Base-by-base conservation (phyloP, 2,329 filamentous ascomycete species). In the Tolypocladium pustulatum region DNA sequence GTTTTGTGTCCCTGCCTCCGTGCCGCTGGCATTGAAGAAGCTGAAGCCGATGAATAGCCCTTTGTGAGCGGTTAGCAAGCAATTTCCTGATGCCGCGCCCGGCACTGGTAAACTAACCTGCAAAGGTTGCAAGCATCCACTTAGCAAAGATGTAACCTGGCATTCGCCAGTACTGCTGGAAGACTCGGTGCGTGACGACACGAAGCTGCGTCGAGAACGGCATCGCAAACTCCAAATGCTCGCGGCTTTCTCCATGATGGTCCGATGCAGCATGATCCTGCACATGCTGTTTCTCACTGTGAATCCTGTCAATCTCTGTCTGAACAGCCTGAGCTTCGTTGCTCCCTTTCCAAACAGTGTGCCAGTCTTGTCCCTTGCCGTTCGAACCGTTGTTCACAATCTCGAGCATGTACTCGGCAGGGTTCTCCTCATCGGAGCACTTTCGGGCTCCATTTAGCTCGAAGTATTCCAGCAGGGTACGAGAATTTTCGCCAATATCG, bases 121-220 rank as follows among this genome's bases (percentile, higher is more conserved):
- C 78, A 58, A 84, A 77, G 56, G 81, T 62, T 2, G 75, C 85
- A 22, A 93, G 80, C 1, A 79, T 69, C 2, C 82, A 70, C 74
- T 93, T 93, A 59, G 88, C 82, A 71, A 90, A 88, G 66, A 94
- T 85, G 72, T 94, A 94, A 13, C 78, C 78, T 0, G 90, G 90
- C 58, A 85, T 90, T 53, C 90, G 82, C 89, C 90, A 93, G 77
- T 92, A 92, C 68, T 94, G 90, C 66, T 90, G 82, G 72, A 91
- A 91, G 7, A 91, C 83, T 59, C 90, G 85, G 10, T 78, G 65
- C 1, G 83, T 84, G 49, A 90, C 88, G 60, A 85, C 78, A 51
- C 71, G 73, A 1, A 93, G 72, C 68, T 96, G 91, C 0, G 75
- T 66, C 0, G 60, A 60, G 67, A 95, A 89, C 0, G 90, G 86